These are phyloP conservation scores for Amniculicola lignicola DNA, from an alignment of 495 filamentous ascomycete genomes.

Conservation along the genomic window DNA sequence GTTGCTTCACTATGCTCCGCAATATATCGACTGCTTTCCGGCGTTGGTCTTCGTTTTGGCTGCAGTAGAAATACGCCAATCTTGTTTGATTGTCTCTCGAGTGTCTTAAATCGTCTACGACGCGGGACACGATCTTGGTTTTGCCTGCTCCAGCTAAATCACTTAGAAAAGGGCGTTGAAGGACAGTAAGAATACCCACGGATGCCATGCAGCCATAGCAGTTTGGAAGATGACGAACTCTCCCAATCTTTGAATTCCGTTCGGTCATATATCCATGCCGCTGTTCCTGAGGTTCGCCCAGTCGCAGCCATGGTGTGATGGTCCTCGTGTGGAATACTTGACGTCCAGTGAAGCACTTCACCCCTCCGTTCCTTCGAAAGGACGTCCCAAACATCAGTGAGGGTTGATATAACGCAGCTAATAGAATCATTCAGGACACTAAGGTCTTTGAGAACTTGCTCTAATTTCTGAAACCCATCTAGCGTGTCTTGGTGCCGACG, in stretches of 20 bases:
- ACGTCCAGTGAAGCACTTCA: constrained; percentile 25
- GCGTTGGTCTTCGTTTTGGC: neutral
- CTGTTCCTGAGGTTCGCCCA: constrained; percentile 13
- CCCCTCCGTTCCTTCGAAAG: neutral
- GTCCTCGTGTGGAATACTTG: constrained; percentile 11
- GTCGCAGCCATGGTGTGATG: constrained; percentile 16
- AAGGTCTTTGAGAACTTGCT: neutral
- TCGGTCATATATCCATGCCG: constrained; percentile 23
- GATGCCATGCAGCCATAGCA: constrained; percentile 35
- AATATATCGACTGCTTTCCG: neutral
- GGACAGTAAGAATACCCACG: neutral
- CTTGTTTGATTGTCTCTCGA: too few relatives aligned
- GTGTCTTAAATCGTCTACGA: too few relatives aligned
- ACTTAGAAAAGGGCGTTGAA: neutral
- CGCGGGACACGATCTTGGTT: neutral
- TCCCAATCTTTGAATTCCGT: constrained; percentile 21
- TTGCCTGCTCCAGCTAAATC: neutral
- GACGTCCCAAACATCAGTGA: neutral
- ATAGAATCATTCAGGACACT: neutral
- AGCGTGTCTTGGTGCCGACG: neutral
- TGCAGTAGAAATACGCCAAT: neutral
- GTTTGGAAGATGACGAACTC: constrained; percentile 19
- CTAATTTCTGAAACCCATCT: neutral
- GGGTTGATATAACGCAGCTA: neutral
- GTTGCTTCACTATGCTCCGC: neutral